phyloP scores from a whole-genome alignment of 2,329 filamentous ascomycete genomes.

The Ophiosphaerella narmari region DNA sequence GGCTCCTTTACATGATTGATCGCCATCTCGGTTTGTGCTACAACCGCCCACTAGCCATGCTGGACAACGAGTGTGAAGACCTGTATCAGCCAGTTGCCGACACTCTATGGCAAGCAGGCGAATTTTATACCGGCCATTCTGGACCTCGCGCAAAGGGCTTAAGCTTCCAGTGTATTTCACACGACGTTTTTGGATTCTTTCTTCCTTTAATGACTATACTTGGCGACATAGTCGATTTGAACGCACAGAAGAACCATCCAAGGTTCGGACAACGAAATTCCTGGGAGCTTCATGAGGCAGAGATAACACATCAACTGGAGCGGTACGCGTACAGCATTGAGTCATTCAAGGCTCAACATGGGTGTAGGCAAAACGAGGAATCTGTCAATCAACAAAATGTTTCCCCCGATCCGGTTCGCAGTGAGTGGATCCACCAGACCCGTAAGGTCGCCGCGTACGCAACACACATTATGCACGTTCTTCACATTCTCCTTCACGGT shows the following conservation, averaged over 20 bases:
- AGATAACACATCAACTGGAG: conserved; percentile 80
- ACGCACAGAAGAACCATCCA: conserved; percentile 86
- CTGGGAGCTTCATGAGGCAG: conserved; percentile 77
- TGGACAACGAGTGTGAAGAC: conserved; percentile 80
- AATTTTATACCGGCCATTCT: conserved; percentile 63
- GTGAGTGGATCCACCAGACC: conserved; percentile 81
- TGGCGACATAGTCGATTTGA: conserved; percentile 87
- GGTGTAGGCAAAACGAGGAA: conserved; percentile 41
- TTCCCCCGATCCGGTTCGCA: conserved; percentile 49
- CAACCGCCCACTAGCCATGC: conserved; percentile 81
- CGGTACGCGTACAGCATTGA: conserved; percentile 80
- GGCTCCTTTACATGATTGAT: conserved; percentile 86
- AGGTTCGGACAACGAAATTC: conserved; percentile 75
- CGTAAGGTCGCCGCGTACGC: conserved; percentile 87
- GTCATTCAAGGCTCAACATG: conserved; percentile 61
- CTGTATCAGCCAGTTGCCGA: conserved; percentile 86
- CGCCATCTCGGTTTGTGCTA: conserved; percentile 87
- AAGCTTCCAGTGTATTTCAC: conserved; percentile 79
- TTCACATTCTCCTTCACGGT: conserved; percentile 85
- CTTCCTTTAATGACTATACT: conserved; percentile 90
- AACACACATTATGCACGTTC: conserved; percentile 90
- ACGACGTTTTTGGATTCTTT: conserved; percentile 91
- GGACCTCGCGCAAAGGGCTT: conserved; percentile 62
- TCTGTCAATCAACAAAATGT: conserved; percentile 38
- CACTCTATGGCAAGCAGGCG: conserved; percentile 80